Percentiles rank a stretch among this genome's conserved stretches.
Conservation (phyloP, 192 early-diverging fungal species). For the Glomus cerebriforme region DNA sequence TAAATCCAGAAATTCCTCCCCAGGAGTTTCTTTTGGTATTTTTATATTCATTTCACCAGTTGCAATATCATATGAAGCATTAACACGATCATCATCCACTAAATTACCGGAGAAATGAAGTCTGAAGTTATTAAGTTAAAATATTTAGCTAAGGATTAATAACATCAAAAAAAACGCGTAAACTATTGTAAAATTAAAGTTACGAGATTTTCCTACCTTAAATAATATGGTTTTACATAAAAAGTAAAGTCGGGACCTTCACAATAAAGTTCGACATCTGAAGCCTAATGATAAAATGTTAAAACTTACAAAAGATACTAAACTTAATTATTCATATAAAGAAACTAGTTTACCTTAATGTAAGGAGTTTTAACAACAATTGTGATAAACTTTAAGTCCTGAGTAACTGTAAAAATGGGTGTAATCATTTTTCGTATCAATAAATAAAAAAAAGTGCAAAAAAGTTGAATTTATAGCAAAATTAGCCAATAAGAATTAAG, state of each 20-base stretch:
- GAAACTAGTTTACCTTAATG: conserved; percentile 51
- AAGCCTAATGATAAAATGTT: conserved; percentile 51
- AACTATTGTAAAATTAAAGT: neutral
- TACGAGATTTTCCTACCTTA: conserved; percentile 54
- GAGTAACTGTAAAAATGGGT: conserved; percentile 78
- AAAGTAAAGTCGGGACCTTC: conserved; percentile 86
- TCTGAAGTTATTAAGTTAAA: conserved; percentile 23
- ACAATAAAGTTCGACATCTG: conserved; percentile 86
- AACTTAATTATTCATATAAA: neutral
- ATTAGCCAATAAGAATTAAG: too few species aligned
- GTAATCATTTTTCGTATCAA: conserved; percentile 86
- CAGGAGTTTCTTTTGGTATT: conserved; percentile 78
- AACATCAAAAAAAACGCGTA: neutral
- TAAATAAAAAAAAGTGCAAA: too few species aligned
- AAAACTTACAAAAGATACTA: neutral
- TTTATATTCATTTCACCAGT: conserved; percentile 70
- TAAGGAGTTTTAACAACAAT: conserved; percentile 82
- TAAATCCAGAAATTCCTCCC: conserved; percentile 83
- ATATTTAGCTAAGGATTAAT: neutral
- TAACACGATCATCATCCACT: conserved; percentile 83
- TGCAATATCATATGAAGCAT: conserved; percentile 78
- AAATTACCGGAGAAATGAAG: conserved; percentile 81
- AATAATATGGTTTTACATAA: conserved; percentile 87
- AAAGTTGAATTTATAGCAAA: too few species aligned
- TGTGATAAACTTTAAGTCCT: conserved; percentile 75